Percentiles rank a stretch among this genome's conserved stretches.
Conservation (phyloP, 2,329 filamentous ascomycete genomes). For the Microcyclospora pomicola region DNA sequence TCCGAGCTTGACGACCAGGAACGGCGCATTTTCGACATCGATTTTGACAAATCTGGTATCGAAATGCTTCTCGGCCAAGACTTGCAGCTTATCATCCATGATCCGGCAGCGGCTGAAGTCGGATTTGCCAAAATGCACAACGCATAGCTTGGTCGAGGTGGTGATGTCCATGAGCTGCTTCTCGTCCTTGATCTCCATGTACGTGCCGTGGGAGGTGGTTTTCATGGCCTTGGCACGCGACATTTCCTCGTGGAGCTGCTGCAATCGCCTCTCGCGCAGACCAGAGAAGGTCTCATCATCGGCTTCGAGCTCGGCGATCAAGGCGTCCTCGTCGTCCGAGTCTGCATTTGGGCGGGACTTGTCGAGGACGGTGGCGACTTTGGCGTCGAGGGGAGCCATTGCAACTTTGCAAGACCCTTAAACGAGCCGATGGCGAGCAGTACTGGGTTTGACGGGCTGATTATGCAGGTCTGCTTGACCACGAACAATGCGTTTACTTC, state of each 20-base stretch:
- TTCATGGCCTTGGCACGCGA: conserved; percentile 37
- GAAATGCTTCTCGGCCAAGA: conserved; percentile 43
- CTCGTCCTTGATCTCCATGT: conserved; percentile 43
- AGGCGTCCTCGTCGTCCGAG: conserved; percentile 45
- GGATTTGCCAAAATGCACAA: conserved; percentile 51
- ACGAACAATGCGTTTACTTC: too few relatives aligned
- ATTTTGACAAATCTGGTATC: conserved; percentile 45
- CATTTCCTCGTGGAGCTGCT: conserved; percentile 45
- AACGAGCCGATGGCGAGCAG: too few relatives aligned
- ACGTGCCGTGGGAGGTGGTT: conserved; percentile 32
- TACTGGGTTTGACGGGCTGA: too few relatives aligned
- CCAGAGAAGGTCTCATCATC: conserved; percentile 39
- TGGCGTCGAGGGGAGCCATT: conserved; percentile 36
- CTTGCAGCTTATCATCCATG: conserved; percentile 46
- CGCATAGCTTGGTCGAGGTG: conserved; percentile 41
- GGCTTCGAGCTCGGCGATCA: conserved; percentile 45
- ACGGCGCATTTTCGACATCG: conserved; percentile 46
- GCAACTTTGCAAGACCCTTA: neutral
- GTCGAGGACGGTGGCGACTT: conserved; percentile 39
- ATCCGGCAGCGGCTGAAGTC: conserved; percentile 48
- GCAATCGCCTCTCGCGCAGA: conserved; percentile 43
- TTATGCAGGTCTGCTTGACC: too few relatives aligned
- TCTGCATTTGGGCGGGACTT: conserved; percentile 21
- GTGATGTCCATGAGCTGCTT: conserved; percentile 47
- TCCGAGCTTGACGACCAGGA: conserved; percentile 43